Evolutionary conservation across 2,329 filamentous ascomycete genomes (phyloP).

Genomic region (Colletotrichum truncatum): DNA sequence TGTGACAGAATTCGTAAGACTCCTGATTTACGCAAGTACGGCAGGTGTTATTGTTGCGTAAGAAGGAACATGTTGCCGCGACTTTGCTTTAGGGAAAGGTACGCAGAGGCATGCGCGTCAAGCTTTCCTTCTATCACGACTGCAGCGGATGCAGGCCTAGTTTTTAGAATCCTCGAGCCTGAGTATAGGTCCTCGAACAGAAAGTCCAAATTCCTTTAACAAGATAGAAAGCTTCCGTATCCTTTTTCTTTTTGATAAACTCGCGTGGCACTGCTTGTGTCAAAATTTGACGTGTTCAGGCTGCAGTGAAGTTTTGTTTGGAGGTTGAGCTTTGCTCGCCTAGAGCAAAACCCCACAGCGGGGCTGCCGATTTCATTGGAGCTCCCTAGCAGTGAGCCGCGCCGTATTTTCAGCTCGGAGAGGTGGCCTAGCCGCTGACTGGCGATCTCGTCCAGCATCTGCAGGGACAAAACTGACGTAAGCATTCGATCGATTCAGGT

Average conservation of each 20-base stretch:
- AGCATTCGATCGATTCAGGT: neutral
- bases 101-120: conserved; percentile 5
- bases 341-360: conserved; percentile 22
- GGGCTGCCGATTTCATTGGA: conserved; percentile 17
- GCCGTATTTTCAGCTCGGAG: neutral
- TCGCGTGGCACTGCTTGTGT: neutral
- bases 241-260: neutral
- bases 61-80: neutral
- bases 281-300: neutral
- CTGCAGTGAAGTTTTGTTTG: conserved; percentile 19
- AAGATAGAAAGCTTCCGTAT: neutral
- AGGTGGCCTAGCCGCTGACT: neutral
- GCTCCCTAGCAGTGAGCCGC: conserved; percentile 5
- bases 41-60: neutral
- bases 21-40: no score
- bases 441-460: neutral
- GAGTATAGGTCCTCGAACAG: no score
- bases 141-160: neutral
- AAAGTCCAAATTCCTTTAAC: neutral
- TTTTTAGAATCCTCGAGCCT: no score
- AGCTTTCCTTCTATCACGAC: neutral
- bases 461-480: neutral
- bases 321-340: conserved; percentile 7
- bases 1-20: no score
- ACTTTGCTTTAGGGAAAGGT: neutral